Conservation (phyloP, 2,329 filamentous ascomycete genomes). For the Septoria linicola region DNA sequence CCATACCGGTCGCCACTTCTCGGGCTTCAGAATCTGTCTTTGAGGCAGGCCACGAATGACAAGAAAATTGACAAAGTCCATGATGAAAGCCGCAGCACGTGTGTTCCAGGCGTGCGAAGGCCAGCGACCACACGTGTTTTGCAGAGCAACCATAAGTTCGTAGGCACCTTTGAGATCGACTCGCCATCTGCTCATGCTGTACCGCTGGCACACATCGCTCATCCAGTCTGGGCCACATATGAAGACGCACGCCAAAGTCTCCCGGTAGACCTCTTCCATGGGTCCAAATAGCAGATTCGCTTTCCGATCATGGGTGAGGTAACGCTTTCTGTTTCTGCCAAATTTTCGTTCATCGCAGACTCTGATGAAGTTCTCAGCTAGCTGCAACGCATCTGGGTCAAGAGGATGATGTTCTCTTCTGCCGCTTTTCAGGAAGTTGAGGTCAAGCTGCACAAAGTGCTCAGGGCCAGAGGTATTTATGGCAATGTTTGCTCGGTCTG, state of each 20-base stretch:
- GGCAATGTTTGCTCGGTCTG: slow-evolving; percentile 21
- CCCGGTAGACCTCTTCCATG: slow-evolving; percentile 44
- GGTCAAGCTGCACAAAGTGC: slow-evolving; percentile 43
- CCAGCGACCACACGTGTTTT: slow-evolving; percentile 38
- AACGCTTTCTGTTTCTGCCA: slow-evolving; percentile 37
- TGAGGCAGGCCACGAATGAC: slow-evolving; percentile 37
- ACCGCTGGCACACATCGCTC: slow-evolving; percentile 36
- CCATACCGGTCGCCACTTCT: slow-evolving; percentile 35
- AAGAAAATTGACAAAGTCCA: slow-evolving; percentile 39
- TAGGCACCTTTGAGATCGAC: slow-evolving; percentile 34
- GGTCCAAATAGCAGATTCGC: slow-evolving; percentile 39
- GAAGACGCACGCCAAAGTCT: slow-evolving; percentile 44
- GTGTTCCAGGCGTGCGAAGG: slow-evolving; percentile 32
- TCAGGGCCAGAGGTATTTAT: slow-evolving; percentile 35
- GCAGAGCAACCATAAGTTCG: slow-evolving; percentile 39
- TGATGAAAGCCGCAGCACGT: slow-evolving; percentile 35
- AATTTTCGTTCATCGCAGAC: slow-evolving; percentile 35
- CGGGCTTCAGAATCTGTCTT: slow-evolving; percentile 31
- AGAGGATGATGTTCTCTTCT: slow-evolving; percentile 19
- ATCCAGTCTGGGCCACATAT: slow-evolving; percentile 44
- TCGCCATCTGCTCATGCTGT: slow-evolving; percentile 36
- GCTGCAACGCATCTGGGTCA: slow-evolving; percentile 26
- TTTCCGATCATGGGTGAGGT: slow-evolving; percentile 32
- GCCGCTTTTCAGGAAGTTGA: slow-evolving; percentile 41
- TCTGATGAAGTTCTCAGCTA: slow-evolving; percentile 40